Percentiles rank a stretch among this genome's conserved stretches.
phyloP scores from a whole-genome alignment of 169 alveolate species.

The Cryptosporidium xiaoi region DNA sequence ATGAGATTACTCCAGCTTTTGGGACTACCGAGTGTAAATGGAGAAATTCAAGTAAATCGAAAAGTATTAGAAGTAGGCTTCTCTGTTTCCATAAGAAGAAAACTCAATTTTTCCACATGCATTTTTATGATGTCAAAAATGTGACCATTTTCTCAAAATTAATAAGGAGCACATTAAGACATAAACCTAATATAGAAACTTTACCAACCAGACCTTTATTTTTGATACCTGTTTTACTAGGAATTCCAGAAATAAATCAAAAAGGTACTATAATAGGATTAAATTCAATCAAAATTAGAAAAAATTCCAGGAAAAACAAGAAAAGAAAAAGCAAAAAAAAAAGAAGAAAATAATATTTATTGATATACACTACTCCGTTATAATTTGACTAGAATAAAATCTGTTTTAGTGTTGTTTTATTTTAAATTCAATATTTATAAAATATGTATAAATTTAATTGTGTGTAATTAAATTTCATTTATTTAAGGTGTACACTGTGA shows the following conservation, averaged over 20 bases:
- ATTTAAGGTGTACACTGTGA: too few relatives aligned
- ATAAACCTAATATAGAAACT: slow-evolving; percentile 20
- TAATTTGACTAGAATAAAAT: too few relatives aligned
- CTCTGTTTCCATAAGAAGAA: slow-evolving; percentile 16
- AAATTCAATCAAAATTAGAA: slow-evolving; percentile 7
- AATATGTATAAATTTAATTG: too few relatives aligned
- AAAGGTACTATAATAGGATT: slow-evolving; percentile 39
- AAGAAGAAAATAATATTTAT: neutral
- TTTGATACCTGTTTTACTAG: slow-evolving; percentile 38
- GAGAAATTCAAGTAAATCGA: slow-evolving; percentile 6
- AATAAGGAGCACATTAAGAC: neutral
- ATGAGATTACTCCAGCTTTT: neutral
- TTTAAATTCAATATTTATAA: too few relatives aligned
- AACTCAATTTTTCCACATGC: slow-evolving; percentile 20
- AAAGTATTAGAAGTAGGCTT: neutral
- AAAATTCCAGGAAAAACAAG: neutral
- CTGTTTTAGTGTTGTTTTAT: too few relatives aligned
- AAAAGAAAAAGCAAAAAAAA: neutral
- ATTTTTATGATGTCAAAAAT: slow-evolving; percentile 22
- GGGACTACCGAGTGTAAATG: slow-evolving; percentile 25
- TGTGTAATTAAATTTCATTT: too few relatives aligned
- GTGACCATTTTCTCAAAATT: neutral
- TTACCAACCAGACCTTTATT: slow-evolving; percentile 14
- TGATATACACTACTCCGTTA: too few relatives aligned
- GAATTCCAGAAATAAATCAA: slow-evolving; percentile 47